Evolutionary conservation across 805 yeast genomes (phyloP), one percentile per base, ranked within the genome.

Genomic region (Yamadazyma ubonensis): DNA sequence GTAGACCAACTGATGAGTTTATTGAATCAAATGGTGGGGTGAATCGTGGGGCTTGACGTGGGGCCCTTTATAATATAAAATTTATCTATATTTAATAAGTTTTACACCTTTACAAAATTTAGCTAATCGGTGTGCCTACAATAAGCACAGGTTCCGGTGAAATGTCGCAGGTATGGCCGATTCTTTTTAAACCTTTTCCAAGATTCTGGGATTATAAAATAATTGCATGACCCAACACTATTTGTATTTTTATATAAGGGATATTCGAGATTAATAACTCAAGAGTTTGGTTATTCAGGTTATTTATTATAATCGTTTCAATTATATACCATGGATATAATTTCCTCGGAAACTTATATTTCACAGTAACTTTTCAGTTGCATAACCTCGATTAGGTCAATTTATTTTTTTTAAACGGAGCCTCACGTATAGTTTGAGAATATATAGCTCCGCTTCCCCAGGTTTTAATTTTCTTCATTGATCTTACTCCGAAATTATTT

Each of bases 361-460:
- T 23, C 26, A 23, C 4, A 4, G 12, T 23, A 23, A 10, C 26
- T 5, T 23, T 23, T 23, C 9, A 12, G 26, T 23, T 27, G 15
- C 14, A 32, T 9, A 4, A 10, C 14, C 27, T 21, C 35, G 15
- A 32, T 6, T 21, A 18, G 15, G 20, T 17, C 15, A 30, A 2
- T 9, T 30, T 30, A 10, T 11, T 11, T 19, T 30, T 18, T 18
- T 23, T 5, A n/a, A n/a, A 23, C 4, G 12, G 26, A 23, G 4
- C 26, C 26, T 23, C 26, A 23, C n/a, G n/a, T 10, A 10, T 16
- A 6, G n/a, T 21, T 32, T 21, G 14, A 15, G 21, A n/a, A 20
- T 32, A 32, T 20, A 32, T 32, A 32, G 35, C 35, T 32, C 35
- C n/a, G 26, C 25, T 32, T 32, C 35, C 35, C 35, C 35, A 32